Evolutionary conservation across 768 basidiomycete genomes (phyloP), one percentile per base, ranked within the genome.

Genomic region (Tylopilus subfusipes): DNA sequence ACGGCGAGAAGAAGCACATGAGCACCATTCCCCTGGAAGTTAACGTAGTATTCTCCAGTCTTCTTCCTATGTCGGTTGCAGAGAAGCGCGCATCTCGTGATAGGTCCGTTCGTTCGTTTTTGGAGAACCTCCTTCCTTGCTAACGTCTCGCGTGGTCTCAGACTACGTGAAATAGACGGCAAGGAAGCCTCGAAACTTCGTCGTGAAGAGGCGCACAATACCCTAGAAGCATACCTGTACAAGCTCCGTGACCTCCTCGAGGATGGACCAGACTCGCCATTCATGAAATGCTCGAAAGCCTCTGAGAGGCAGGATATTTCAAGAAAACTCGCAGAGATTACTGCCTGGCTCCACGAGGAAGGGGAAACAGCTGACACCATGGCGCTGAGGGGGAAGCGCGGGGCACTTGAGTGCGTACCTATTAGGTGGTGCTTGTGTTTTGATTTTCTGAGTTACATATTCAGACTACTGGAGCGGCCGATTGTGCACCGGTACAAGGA

Each of bases 191-290:
- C 84, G 18, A 93, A 91, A 68, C 78, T 76, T 30, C 82, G 83
- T 50, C 85, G 85, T 30, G 95, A 95, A 63, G 97, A 98, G 68
- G 92, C 93, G 3, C 80, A 88, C 29, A 99, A 99, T 72, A 78
- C 81, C 24, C 82, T 99, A 48, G 97, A 99, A 71, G 83, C 87
- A 30, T 97, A 97, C 67, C 72, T 98, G n/a, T 99, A 99, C 75
- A 82, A 86, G 55, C 73, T 97, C 31, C 85, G 91, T 21, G 93
- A 93, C 65, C 77, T 96, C 11, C 75, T 98, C 29, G 79, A 82
- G 29, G 84, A 88, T 36, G 80, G 82, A 12, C 62, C 73, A 5
- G 79, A 83, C 9, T 82, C 86, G 8, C 89, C 92, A 3, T 90
- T 98, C 74, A 83, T 84, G 70, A 87, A 90, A 64, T 95, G 88